Conservation (phyloP, 2,329 filamentous ascomycete species). For the Colletotrichum shisoi region DNA sequence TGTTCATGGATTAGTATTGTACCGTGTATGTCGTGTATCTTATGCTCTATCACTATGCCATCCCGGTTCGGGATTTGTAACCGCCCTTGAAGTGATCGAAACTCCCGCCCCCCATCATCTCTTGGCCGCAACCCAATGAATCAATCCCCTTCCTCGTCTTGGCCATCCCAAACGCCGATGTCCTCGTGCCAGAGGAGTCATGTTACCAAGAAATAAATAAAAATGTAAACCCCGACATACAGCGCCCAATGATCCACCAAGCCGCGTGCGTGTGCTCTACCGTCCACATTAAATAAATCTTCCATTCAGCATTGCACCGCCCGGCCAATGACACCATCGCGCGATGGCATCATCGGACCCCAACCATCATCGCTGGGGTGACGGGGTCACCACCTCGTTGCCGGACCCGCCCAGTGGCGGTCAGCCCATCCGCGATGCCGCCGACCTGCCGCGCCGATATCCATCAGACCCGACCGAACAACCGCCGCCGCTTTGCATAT, state of each 20-base stretch:
- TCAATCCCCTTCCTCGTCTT: background rate
- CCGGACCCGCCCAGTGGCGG: slow-evolving; percentile 3
- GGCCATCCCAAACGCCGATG: slow-evolving; percentile 17
- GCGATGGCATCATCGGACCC: slow-evolving; percentile 33
- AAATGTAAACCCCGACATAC: slow-evolving; percentile 11
- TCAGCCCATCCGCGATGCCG: slow-evolving; percentile 25
- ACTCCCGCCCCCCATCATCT: slow-evolving; percentile 18
- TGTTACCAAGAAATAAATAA: background rate
- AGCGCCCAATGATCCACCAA: slow-evolving; percentile 1
- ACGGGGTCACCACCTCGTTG: slow-evolving; percentile 2
- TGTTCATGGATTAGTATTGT: slow-evolving; percentile 11
- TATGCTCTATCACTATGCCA: slow-evolving; percentile 1
- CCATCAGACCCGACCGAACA: slow-evolving; percentile 9
- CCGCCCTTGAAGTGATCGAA: background rate
- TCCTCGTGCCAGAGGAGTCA: background rate
- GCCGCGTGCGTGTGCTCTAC: slow-evolving; percentile 4
- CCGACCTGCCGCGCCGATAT: slow-evolving; percentile 36
- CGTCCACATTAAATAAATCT: slow-evolving; percentile 18
- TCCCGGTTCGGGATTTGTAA: slow-evolving; percentile 29
- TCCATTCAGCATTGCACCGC: slow-evolving; percentile 7
- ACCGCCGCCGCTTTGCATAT: slow-evolving; percentile 2
- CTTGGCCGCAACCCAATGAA: slow-evolving; percentile 6
- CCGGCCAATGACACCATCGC: slow-evolving; percentile 23
- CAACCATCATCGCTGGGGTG: slow-evolving; percentile 18
- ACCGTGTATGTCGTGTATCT: slow-evolving; percentile 1